These are phyloP conservation scores for Triadica sebifera DNA, from an alignment of 345 rosid genomes.

Conservation along the genomic window DNA sequence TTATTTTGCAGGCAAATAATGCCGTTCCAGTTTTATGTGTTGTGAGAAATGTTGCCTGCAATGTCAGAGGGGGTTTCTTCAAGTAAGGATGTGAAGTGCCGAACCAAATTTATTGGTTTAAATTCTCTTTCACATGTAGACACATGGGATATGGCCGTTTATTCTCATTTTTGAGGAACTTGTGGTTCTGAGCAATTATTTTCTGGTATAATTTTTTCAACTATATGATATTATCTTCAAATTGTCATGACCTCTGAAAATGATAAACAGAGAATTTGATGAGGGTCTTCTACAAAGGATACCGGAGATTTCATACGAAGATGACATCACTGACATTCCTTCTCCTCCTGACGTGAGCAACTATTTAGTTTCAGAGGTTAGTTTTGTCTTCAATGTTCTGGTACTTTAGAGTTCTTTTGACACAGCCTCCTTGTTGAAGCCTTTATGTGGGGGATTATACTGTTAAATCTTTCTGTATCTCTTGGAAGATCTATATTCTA, in stretches of 20 bases:
- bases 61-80: conserved; percentile 94
- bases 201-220: conserved; percentile 16
- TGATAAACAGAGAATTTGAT: conserved; percentile 78
- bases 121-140: not conserved
- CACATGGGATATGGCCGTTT: not conserved
- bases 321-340: conserved; percentile 65
- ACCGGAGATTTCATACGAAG: conserved; percentile 75
- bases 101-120: not conserved
- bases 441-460: not conserved
- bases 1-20: conserved; percentile 59
- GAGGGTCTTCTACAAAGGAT: conserved; percentile 81
- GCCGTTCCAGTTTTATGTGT: conserved; percentile 79
- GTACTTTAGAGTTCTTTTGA: conserved; percentile 11
- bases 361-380: conserved; percentile 87
- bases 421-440: not conserved
- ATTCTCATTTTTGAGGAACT: conserved; percentile 11
- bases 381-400: conserved; percentile 28
- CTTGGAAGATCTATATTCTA: not conserved
- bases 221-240: conserved; percentile 19
- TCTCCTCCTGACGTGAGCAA: conserved; percentile 96
- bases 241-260: conserved; percentile 21
- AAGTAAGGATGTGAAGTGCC: conserved; percentile 48
- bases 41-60: conserved; percentile 96
- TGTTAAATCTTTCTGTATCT: not conserved
- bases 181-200: conserved; percentile 7